These are phyloP conservation scores for Aspergillus fijiensis DNA, from an alignment of 2,329 filamentous ascomycete species.

Conservation along the genomic window DNA sequence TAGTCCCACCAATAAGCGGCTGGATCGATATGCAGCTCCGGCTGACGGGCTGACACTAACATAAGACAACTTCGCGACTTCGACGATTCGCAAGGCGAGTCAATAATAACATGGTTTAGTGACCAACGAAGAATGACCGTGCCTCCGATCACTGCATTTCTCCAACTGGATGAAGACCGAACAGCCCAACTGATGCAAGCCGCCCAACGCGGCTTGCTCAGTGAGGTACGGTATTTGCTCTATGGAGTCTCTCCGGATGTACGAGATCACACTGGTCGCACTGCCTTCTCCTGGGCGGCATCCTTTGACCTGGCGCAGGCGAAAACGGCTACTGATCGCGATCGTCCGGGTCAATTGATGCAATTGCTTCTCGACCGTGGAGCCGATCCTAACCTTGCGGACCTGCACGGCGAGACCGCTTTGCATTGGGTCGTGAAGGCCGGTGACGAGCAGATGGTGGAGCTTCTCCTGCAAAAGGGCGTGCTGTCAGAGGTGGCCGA, in stretches of 20 bases:
- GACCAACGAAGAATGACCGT: not conserved
- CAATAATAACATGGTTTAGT: not conserved
- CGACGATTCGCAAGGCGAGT: not conserved
- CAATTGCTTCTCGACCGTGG: constrained; percentile 14
- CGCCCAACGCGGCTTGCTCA: constrained; percentile 1
- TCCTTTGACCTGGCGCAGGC: constrained; percentile 4
- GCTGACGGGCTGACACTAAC: not conserved
- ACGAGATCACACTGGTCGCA: constrained; percentile 11
- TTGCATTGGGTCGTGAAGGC: constrained; percentile 16
- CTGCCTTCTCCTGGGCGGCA: constrained; percentile 14
- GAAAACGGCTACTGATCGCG: not conserved
- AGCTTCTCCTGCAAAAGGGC: constrained; percentile 10
- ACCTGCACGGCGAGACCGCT: constrained; percentile 14
- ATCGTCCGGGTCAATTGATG: not conserved
- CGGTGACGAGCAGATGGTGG: constrained; percentile 10
- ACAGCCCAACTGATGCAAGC: constrained; percentile 11
- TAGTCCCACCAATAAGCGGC: not conserved
- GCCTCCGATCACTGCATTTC: not conserved
- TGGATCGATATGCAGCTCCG: not conserved
- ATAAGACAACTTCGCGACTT: not conserved
- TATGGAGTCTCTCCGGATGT: constrained; percentile 12
- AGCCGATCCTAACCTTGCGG: constrained; percentile 11
- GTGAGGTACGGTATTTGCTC: constrained; percentile 5
- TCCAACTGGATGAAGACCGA: constrained; percentile 4
- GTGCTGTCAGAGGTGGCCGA: constrained; percentile 7